A percentile compares a stretch with the other conserved stretches of the same genome.
Evolutionary conservation across 768 basidiomycete genomes (phyloP).

Genomic region (Lactarius psammicola): DNA sequence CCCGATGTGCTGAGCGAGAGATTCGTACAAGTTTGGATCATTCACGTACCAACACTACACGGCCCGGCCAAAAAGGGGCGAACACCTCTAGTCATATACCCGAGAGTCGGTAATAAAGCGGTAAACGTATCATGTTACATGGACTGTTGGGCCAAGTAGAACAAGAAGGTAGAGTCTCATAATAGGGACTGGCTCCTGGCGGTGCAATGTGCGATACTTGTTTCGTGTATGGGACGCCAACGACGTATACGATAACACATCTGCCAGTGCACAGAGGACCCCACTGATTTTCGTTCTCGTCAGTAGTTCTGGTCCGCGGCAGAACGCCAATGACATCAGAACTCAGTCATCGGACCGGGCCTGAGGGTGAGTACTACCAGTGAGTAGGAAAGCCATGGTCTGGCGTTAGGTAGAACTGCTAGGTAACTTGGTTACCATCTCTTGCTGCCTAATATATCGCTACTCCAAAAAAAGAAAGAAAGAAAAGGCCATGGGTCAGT

Average conservation of each 20-base stretch:
- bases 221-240: not conserved
- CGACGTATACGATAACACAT: not conserved
- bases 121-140: not conserved
- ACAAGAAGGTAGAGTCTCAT: not conserved
- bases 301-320: not conserved
- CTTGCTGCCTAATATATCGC: no score
- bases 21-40: not conserved
- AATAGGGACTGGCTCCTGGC: not conserved
- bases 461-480: no score
- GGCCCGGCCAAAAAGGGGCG: not conserved
- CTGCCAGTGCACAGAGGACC: not conserved
- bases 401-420: no score
- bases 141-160: not conserved
- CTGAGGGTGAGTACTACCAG: not conserved
- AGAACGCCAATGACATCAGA: not conserved
- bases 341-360: not conserved
- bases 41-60: not conserved
- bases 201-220: not conserved
- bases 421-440: no score
- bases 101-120: not conserved
- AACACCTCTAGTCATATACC: not conserved
- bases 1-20: not conserved
- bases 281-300: not conserved
- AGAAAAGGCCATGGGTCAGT: no score
- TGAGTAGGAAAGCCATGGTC: not conserved